phyloP scores from a whole-genome alignment of 495 filamentous ascomycete genomes.

The Penicillium subrubescens region DNA sequence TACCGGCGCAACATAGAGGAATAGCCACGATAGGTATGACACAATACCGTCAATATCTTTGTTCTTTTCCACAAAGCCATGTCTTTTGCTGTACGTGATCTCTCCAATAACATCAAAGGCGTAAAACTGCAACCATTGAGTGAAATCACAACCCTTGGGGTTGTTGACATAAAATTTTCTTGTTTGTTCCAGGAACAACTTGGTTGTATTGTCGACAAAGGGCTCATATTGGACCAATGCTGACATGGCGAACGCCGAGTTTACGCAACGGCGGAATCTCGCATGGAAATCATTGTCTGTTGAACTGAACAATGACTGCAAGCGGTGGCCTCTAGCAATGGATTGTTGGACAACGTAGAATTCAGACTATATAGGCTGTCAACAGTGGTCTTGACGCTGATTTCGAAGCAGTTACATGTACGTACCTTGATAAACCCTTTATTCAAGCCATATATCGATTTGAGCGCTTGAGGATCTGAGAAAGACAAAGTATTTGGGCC shows the following conservation, averaged over 20 bases:
- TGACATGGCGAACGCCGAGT: conserved; percentile 73
- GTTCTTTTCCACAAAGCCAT: conserved; percentile 63
- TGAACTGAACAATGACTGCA: conserved; percentile 78
- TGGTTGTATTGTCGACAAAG: conserved; percentile 49
- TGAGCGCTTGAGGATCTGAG: conserved; percentile 65
- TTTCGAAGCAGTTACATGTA: background rate
- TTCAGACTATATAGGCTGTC: conserved; percentile 52
- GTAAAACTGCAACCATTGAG: conserved; percentile 75
- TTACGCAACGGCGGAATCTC: conserved; percentile 68
- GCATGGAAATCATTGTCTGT: conserved; percentile 74
- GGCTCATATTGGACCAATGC: conserved; percentile 74
- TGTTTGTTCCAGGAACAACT: conserved; percentile 51
- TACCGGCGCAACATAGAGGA: conserved; percentile 48
- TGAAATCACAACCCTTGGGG: conserved; percentile 59
- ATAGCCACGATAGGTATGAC: conserved; percentile 42
- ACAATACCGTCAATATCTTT: conserved; percentile 58
- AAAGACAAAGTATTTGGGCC: conserved; percentile 71
- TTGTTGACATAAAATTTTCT: conserved; percentile 57
- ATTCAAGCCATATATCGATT: conserved; percentile 77
- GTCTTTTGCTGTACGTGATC: conserved; percentile 63
- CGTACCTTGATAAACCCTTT: conserved; percentile 78
- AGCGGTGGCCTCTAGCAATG: conserved; percentile 60
- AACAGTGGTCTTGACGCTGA: background rate
- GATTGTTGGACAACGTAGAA: conserved; percentile 73
- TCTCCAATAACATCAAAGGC: conserved; percentile 75